Evolutionary conservation across 495 filamentous ascomycete species (phyloP), one percentile per base, ranked within the genome.

Genomic region (Podospora didyma): DNA sequence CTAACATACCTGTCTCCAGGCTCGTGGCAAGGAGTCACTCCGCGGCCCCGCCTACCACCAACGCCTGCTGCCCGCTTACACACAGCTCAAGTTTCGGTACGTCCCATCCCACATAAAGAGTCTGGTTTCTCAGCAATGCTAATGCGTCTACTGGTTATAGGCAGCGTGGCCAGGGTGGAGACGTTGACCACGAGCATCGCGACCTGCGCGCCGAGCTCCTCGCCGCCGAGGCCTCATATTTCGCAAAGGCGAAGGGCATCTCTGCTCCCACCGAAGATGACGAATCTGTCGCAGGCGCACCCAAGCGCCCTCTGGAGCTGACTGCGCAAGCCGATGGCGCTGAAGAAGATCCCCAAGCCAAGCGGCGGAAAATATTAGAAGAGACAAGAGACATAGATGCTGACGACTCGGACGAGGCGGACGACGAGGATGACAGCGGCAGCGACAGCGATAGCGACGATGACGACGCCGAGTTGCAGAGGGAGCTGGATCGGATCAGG

Each of bases 41-140:
- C 87, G 92, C 62, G 94, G 94, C 16, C 89, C 90, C 39, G 94
- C 94, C 56, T 97, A 97, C 74, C 94, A 98, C 71, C 94, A 97
- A 78, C 86, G 94, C 51, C 87, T 97, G 11, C 86, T 96, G 2
- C 95, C 94, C 4, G 94, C 94, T 10, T 86, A 97, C 67, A 97
- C 87, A 34, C 84, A 88, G 64, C 83, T 98, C 63, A 98, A 98
- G 74, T 85, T 87, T 57, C 83, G 91, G 85, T 89, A 80, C 22
- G 58, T 21, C 17, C 16, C 39, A 20, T 12, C 14, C 23, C 14
- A 31, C 3, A 31, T 4, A 31, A 31, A 31, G 26, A 31, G 3
- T 37, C 19, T 9, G n/a, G 2, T 23, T 48, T 48, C 2, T 4
- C 12, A 10, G 48, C 5, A 39, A 20, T 12, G 17, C 21, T 19